These are phyloP conservation scores for Sporopachydermia cereana DNA, from an alignment of 1,139 yeast species.

Conservation along the genomic window DNA sequence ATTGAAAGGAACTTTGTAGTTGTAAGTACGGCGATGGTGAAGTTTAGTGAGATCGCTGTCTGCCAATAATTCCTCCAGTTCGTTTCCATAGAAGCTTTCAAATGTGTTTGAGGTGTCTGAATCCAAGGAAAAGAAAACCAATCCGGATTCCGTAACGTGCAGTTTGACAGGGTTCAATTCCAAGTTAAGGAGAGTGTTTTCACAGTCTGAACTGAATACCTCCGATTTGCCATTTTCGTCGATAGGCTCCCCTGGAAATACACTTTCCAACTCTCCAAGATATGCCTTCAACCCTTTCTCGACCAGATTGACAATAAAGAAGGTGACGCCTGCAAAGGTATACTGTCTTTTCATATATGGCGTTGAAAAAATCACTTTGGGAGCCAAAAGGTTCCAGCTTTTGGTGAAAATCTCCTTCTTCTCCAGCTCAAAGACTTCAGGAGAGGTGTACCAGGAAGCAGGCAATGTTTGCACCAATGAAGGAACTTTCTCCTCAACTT, in stretches of 20 bases:
- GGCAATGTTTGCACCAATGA: slow-evolving; percentile 47
- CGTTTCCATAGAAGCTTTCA: neutral
- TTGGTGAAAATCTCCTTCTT: slow-evolving; percentile 44
- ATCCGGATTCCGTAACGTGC: slow-evolving; percentile 38
- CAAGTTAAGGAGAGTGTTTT: neutral
- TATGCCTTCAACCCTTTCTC: neutral
- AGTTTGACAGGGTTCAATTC: neutral
- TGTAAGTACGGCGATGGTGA: neutral
- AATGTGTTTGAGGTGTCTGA: neutral
- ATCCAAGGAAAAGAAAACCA: slow-evolving; percentile 20
- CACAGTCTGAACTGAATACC: neutral
- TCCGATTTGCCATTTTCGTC: neutral
- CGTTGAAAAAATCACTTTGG: neutral
- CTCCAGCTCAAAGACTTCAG: slow-evolving; percentile 44
- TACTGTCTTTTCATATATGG: neutral
- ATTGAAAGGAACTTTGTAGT: slow-evolving; percentile 36
- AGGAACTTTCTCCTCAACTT: too few species aligned
- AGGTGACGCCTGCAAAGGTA: neutral
- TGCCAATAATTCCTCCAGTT: neutral
- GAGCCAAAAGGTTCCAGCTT: slow-evolving; percentile 28
- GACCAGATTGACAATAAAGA: neutral
- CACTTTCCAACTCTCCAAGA: neutral
- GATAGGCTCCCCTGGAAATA: neutral
- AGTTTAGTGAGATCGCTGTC: neutral
- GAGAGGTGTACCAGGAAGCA: slow-evolving; percentile 56